These are phyloP conservation scores for Cymbopogon flexuosus DNA, from an alignment of 202 grass and related monocot genomes.

Conservation along the genomic window DNA sequence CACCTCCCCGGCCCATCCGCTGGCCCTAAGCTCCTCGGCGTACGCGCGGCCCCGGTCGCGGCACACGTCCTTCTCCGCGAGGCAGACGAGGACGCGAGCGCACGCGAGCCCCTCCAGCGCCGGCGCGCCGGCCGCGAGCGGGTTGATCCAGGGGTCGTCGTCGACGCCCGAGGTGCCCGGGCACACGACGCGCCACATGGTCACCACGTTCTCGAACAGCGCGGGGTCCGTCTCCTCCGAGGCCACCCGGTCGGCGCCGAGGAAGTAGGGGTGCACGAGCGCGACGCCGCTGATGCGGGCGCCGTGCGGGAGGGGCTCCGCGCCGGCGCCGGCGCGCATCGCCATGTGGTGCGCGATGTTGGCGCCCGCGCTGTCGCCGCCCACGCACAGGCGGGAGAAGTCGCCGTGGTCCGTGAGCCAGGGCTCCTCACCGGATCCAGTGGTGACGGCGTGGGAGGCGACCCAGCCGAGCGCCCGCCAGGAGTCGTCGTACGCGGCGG, in stretches of 20 bases:
- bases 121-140: slow-evolving; percentile 36
- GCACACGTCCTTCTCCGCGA: slow-evolving; percentile 46
- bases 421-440: slow-evolving; percentile 30
- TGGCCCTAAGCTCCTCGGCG: slow-evolving; percentile 35
- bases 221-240: slow-evolving; percentile 43
- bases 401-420: slow-evolving; percentile 44
- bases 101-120: slow-evolving; percentile 21
- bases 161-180: slow-evolving; percentile 38
- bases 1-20: slow-evolving; percentile 44
- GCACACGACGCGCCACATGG: slow-evolving; percentile 51
- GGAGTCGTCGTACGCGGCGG: slow-evolving; percentile 54
- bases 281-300: slow-evolving; percentile 27
- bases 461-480: slow-evolving; percentile 48
- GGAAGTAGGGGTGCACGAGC: slow-evolving; percentile 51
- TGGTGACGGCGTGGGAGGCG: slow-evolving; percentile 37
- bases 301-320: background rate
- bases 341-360: slow-evolving; percentile 62
- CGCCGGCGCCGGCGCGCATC: slow-evolving; percentile 25
- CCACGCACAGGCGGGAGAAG: slow-evolving; percentile 40
- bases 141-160: slow-evolving; percentile 63
- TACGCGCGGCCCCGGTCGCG: slow-evolving; percentile 47
- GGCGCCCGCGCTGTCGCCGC: slow-evolving; percentile 51
- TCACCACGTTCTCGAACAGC: slow-evolving; percentile 16
- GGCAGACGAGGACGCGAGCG: slow-evolving; percentile 40
- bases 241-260: slow-evolving; percentile 29